These are phyloP conservation scores for Ulmus americana DNA, from an alignment of 331 rosid genomes.

Conservation along the genomic window DNA sequence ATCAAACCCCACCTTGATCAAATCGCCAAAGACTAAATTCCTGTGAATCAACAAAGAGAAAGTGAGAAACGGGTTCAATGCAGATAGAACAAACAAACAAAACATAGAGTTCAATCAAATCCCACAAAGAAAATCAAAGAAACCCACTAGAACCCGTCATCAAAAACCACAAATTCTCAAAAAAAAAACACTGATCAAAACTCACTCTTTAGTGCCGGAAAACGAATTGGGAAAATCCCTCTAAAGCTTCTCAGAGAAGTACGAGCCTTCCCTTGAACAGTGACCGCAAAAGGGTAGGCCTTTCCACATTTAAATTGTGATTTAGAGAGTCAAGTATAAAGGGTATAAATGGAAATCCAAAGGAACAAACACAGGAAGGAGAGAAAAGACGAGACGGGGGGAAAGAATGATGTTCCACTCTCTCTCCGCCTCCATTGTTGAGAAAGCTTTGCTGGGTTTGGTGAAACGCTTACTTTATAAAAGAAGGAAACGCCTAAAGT, in stretches of 20 bases:
- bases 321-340: too few species aligned
- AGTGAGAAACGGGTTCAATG: background rate
- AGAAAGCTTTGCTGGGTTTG: too few species aligned
- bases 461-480: too few species aligned
- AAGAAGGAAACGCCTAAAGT: too few species aligned
- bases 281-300: too few species aligned
- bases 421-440: too few species aligned
- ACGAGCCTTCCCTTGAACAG: too few species aligned
- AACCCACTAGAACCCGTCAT: background rate
- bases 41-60: background rate
- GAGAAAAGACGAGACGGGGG: background rate
- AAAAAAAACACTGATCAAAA: background rate
- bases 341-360: too few species aligned
- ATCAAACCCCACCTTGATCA: constrained; percentile 2
- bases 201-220: background rate
- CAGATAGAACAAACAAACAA: too few species aligned
- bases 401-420: background rate
- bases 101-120: too few species aligned
- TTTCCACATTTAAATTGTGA: too few species aligned
- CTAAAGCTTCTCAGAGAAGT: background rate
- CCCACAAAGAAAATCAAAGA: too few species aligned
- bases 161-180: background rate
- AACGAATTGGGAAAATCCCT: background rate
- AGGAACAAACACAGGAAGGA: background rate
- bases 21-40: constrained; percentile 10